phyloP scores from a whole-genome alignment of 305 asterid genomes.

The Rubia balearica region DNA sequence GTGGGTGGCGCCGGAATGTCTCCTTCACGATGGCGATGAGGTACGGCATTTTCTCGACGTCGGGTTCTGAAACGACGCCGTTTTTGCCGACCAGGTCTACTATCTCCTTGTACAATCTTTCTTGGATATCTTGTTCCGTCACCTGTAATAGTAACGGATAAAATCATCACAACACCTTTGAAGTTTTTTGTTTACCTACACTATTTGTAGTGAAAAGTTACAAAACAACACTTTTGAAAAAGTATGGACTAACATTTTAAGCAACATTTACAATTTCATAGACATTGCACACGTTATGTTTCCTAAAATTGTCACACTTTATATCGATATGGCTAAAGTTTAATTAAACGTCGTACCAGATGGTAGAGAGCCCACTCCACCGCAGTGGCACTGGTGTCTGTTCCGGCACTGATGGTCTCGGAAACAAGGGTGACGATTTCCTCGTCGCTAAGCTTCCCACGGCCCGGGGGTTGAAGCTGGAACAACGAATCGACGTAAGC shows the following conservation, averaged over 20 bases:
- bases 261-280: no score
- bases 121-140: conserved; percentile 58
- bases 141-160: conserved; percentile 5
- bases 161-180: background rate
- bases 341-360: conserved; percentile 19
- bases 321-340: background rate
- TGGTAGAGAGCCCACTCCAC: conserved; percentile 81
- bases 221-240: background rate
- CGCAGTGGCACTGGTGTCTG: conserved; percentile 89
- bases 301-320: no score
- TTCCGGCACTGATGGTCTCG: conserved; percentile 82
- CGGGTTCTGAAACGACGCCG: conserved; percentile 42
- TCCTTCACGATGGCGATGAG: conserved; percentile 71
- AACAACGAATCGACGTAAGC: conserved; percentile 87
- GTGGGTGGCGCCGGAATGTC: conserved; percentile 73
- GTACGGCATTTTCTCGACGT: conserved; percentile 74
- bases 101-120: conserved; percentile 52
- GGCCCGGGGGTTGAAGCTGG: conserved; percentile 45
- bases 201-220: background rate
- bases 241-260: no score
- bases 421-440: conserved; percentile 82
- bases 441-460: conserved; percentile 62
- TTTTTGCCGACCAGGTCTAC: conserved; percentile 50
- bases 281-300: no score
- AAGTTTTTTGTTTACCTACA: background rate